Evolutionary conservation across 2,329 filamentous ascomycete genomes (phyloP), one percentile per base, ranked within the genome.

Genomic region (Diaporthe helianthi): DNA sequence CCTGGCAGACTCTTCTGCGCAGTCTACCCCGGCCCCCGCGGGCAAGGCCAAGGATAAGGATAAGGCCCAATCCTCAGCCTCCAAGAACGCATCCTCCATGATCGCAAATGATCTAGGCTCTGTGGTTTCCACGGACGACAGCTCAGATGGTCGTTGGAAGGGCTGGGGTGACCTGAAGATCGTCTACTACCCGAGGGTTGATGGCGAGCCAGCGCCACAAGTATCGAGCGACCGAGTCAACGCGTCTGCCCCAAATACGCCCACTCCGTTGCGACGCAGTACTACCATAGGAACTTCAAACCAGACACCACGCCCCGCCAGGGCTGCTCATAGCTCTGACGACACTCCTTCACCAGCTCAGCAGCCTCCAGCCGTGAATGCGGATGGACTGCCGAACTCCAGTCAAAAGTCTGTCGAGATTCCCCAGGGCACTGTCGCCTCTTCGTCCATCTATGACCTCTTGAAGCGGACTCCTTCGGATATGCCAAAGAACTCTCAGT

Each of bases 41-140:
- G 81, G 81, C 66, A 97, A 97, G 80, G 89, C 87, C 60, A 97
- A 95, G 79, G 93, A 97, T 13, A 94, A 92, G 79, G 93, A 97
- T 15, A 94, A 92, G 79, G 78, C 82, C 3, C 76, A 80, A 68
- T 75, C 72, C 63, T 74, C 77, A 53, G 79, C 76, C 33, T 74
- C 79, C 33, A 85, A 85, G 74, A 84, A 84, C 68, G 83, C 87
- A 26, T 84, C 85, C 7, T 83, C 86, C 38, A 87, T 92, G 79
- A 90, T 93, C 79, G 92, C 93, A n/a, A 94, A 94, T 73, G 93
- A 99, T 79, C 82, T 99, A 67, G 89, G 92, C 41, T 87, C 91
- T 15, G 83, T 98, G 68, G 90, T 91, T 64, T 90, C 90, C 68
- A 85, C 87, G 29, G 86, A 84, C 73, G 52, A 80, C 73, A 65